Base-by-base conservation (phyloP, 2,329 filamentous ascomycete genomes). In the Sclerotiophoma versabilis region DNA sequence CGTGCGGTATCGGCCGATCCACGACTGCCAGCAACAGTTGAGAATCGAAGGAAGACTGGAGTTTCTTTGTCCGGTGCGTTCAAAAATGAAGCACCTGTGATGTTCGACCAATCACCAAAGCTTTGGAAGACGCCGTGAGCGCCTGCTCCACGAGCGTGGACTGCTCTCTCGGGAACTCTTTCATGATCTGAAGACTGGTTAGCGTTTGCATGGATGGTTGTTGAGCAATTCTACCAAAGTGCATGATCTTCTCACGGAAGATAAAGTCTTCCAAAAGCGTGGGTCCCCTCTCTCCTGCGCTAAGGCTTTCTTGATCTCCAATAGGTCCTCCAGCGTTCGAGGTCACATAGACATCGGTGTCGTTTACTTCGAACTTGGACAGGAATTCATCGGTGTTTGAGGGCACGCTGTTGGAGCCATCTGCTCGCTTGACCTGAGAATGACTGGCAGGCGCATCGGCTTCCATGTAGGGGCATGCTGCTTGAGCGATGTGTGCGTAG, bases 261-360 rank as follows among this genome's bases (percentile, higher is more conserved):
- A 88, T 86, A 44, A 88, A 90, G 68, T 91, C 89, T 65, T 91
- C 89, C 0, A 92, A 76, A 17, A 91, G 76, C 0, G 86, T 87
- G 1, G 88, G 83, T 1, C 89, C 89, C 37, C 87, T 80, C 7
- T 83, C 79, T 2, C 89, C 89, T n/a, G 83, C 87, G 63, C 81
- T 87, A 30, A 91, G 75, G 63, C 85, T 89, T 58, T 82, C 79
- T 65, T 89, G 86, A 25, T 91, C 88, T 39, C 79, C 79, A 33
- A 91, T 87, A 0, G 87, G 87, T 0, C 84, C 87, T 10, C 88
- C 89, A 20, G 84, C 84, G 66, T 91, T 88, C 23, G 83, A 84
- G 0, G 88, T 91, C 61, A 77, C 46, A 49, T 70, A 76, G 10
- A 54, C 57, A 33, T 75, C 64, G 19, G 60, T 70, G 45, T 75